Evolutionary conservation across 805 yeast genomes (phyloP), one percentile per base, ranked within the genome.

Genomic region (Candida coleopterorum): DNA sequence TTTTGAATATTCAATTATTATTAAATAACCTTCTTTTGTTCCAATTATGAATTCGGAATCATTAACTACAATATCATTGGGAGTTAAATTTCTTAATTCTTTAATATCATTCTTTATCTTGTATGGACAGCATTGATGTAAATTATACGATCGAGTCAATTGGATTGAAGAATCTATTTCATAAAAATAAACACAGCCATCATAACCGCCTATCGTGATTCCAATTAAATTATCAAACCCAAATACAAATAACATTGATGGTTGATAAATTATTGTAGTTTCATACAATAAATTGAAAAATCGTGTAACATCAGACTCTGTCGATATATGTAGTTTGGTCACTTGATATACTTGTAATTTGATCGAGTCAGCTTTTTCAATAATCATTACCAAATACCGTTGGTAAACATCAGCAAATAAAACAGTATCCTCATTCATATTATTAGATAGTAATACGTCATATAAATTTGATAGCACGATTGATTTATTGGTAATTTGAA

Each of bases 1-100:
- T n/a, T n/a, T n/a, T 25, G 20, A 2, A 21, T 30, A 11, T 34
- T 33, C 40, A 6, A 62, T 45, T 11, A 39, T 44, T 12, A 60
- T 38, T 18, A 47, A 50, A 24, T 43, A 49, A 0, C 72, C 72
- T 22, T 56, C 56, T 31, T 52, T 53, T 1, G 70, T 49, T 1
- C 70, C 70, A 20, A 66, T 39, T 12, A 45, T 46, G 1, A 60
- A 18, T 10, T 35, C 36, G 2, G 29, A 25, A 2, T 42, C 29
- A 2, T 25, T 10, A 3, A 20, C 8, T 4, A 37, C 8, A 3
- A 52, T 39, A 35, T 51, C 58, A 29, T 51, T 30, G 3, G 64
- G 58, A n/a, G 56, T 47, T 9, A 53, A 17, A 8, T 38, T 3
- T 4, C 28, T 37, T 10, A 21, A 15, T 10, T 27, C 25, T 10